phyloP scores from a whole-genome alignment of 768 basidiomycete genomes.

The Rossbeevera mucosa region DNA sequence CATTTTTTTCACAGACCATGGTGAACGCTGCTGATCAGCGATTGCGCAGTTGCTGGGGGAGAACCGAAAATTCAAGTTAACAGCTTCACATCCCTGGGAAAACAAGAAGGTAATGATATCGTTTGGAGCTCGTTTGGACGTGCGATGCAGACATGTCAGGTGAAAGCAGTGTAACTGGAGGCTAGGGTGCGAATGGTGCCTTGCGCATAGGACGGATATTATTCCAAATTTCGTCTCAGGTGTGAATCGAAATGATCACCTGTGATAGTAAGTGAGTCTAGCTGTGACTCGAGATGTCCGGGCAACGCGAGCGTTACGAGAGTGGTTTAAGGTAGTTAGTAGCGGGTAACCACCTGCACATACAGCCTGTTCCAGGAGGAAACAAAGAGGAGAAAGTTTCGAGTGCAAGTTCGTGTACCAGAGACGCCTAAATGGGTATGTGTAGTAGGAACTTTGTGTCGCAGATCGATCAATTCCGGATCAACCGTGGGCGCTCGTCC shows the following conservation, averaged over 20 bases:
- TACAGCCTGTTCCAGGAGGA: background rate
- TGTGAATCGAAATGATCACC: background rate
- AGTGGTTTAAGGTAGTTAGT: background rate
- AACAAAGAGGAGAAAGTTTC: background rate
- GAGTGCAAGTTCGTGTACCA: background rate
- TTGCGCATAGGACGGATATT: background rate
- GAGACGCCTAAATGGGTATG: background rate
- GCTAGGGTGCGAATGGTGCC: background rate
- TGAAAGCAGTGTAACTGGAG: background rate
- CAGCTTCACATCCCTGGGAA: background rate
- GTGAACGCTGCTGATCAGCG: background rate
- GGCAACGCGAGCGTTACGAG: background rate
- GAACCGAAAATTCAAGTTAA: background rate
- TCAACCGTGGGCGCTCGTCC: background rate
- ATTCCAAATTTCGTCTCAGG: background rate
- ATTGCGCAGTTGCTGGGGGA: background rate
- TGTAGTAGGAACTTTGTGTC: background rate
- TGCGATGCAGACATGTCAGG: background rate
- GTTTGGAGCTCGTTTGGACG: background rate
- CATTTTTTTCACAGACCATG: background rate
- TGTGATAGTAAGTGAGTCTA: background rate
- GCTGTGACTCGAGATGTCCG: background rate
- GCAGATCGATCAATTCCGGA: background rate
- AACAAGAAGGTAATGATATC: conserved; percentile 1
- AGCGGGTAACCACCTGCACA: background rate